phyloP scores from a whole-genome alignment of 768 basidiomycete species.

The Crassisporium funariophilum region DNA sequence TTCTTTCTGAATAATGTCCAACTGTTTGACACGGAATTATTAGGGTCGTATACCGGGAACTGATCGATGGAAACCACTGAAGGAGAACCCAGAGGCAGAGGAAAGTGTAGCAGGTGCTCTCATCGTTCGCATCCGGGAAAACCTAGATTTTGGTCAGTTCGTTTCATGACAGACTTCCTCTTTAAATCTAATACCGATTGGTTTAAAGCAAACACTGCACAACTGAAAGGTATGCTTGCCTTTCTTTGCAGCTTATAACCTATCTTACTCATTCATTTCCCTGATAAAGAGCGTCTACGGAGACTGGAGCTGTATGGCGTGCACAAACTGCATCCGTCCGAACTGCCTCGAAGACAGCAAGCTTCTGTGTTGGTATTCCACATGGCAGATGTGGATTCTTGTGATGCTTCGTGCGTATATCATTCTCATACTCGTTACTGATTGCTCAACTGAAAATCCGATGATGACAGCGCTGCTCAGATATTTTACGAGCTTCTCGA shows the following conservation, averaged over 20 bases:
- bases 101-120: slow-evolving; percentile 82
- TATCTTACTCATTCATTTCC: neutral
- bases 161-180: neutral
- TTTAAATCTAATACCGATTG: neutral
- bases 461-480: slow-evolving; percentile 65
- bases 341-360: slow-evolving; percentile 74
- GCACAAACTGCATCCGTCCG: slow-evolving; percentile 82
- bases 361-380: slow-evolving; percentile 88
- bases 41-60: slow-evolving; percentile 92
- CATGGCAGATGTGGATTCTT: slow-evolving; percentile 86
- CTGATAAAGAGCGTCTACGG: slow-evolving; percentile 64
- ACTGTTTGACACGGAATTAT: too few species aligned
- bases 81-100: slow-evolving; percentile 81
- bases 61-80: slow-evolving; percentile 86
- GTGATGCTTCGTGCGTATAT: slow-evolving; percentile 77
- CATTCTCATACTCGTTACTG: slow-evolving; percentile 7
- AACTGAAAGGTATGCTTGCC: slow-evolving; percentile 70
- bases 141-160: slow-evolving; percentile 83
- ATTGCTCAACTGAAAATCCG: too few species aligned
- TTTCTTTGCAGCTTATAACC: neutral
- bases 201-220: slow-evolving; percentile 83
- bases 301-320: slow-evolving; percentile 89
- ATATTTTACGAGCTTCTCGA: slow-evolving; percentile 79
- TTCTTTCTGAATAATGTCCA: neutral
- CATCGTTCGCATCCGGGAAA: slow-evolving; percentile 89